Percentiles rank a stretch among this genome's conserved stretches.
phyloP scores from a whole-genome alignment of 2,329 filamentous ascomycete genomes.

The Neonectria sp. region DNA sequence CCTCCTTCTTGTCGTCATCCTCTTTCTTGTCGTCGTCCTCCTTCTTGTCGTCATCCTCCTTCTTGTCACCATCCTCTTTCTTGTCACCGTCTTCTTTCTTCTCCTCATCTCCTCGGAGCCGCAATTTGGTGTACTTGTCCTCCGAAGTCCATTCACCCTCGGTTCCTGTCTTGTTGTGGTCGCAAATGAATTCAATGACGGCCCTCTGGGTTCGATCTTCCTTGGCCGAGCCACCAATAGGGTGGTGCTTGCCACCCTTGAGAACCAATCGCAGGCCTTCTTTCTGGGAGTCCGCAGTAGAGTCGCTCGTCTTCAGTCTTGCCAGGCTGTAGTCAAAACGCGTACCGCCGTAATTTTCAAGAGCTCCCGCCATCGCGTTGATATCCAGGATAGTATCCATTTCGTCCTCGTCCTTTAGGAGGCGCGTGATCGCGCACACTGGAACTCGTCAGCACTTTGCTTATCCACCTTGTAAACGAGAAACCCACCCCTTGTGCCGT shows the following conservation, averaged over 20 bases:
- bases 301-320: slow-evolving; percentile 75
- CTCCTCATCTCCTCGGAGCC: slow-evolving; percentile 50
- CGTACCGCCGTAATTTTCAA: slow-evolving; percentile 70
- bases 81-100: slow-evolving; percentile 43
- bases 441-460: slow-evolving; percentile 27
- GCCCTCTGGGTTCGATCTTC: slow-evolving; percentile 77
- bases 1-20: slow-evolving; percentile 43
- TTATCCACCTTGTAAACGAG: background rate
- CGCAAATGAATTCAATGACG: slow-evolving; percentile 89
- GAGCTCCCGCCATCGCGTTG: slow-evolving; percentile 82
- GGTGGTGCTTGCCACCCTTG: slow-evolving; percentile 69
- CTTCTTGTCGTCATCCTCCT: slow-evolving; percentile 55
- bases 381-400: slow-evolving; percentile 68
- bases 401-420: slow-evolving; percentile 65
- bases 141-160: slow-evolving; percentile 77
- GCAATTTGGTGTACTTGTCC: slow-evolving; percentile 63
- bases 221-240: slow-evolving; percentile 64
- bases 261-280: slow-evolving; percentile 82
- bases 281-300: slow-evolving; percentile 74
- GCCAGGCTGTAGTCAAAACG: slow-evolving; percentile 76
- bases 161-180: slow-evolving; percentile 78
- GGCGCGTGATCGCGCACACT: slow-evolving; percentile 84
- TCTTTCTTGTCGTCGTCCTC: slow-evolving; percentile 52
- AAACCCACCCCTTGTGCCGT: slow-evolving; percentile 75
- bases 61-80: slow-evolving; percentile 44